phyloP scores from a whole-genome alignment of 345 rosid genomes.

The Hibiscus trionum region DNA sequence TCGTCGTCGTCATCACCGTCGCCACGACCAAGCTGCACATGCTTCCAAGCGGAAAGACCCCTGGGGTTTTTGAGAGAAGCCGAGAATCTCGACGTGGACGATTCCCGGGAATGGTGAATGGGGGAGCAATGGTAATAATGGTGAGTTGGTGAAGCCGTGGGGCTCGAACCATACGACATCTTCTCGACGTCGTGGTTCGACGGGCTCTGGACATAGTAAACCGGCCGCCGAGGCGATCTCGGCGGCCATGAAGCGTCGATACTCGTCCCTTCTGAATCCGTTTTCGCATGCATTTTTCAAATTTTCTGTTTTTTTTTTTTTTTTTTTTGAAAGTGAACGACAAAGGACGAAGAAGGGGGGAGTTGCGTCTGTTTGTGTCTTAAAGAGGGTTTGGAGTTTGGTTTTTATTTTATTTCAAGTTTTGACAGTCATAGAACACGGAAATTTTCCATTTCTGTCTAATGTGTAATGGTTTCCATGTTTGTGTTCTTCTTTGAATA shows the following conservation, averaged over 20 bases:
- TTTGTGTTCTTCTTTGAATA: not conserved
- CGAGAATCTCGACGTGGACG: constrained; percentile 84
- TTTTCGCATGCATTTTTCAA: constrained; percentile 68
- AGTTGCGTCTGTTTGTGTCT: not conserved
- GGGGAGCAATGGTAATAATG: constrained; percentile 88
- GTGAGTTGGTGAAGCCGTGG: constrained; percentile 63
- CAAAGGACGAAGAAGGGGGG: not conserved
- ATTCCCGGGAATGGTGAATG: constrained; percentile 91
- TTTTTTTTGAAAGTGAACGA: not conserved
- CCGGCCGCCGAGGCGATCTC: constrained; percentile 56
- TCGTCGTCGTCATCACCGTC: constrained; percentile 27
- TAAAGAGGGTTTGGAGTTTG: not conserved
- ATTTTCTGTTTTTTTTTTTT: not conserved
- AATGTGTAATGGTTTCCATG: not conserved
- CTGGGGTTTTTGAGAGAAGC: constrained; percentile 56
- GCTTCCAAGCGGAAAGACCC: constrained; percentile 49
- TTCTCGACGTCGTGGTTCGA: constrained; percentile 93
- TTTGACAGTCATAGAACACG: not conserved
- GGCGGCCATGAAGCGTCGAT: constrained; percentile 59
- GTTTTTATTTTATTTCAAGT: not conserved
- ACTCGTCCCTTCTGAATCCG: constrained; percentile 89
- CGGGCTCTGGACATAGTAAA: constrained; percentile 93
- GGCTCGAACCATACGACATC: constrained; percentile 91
- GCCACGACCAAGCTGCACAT: constrained; percentile 31
- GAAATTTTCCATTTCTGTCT: not conserved